Conservation (phyloP, 2,329 filamentous ascomycete genomes). For the Sarocladium strictum region DNA sequence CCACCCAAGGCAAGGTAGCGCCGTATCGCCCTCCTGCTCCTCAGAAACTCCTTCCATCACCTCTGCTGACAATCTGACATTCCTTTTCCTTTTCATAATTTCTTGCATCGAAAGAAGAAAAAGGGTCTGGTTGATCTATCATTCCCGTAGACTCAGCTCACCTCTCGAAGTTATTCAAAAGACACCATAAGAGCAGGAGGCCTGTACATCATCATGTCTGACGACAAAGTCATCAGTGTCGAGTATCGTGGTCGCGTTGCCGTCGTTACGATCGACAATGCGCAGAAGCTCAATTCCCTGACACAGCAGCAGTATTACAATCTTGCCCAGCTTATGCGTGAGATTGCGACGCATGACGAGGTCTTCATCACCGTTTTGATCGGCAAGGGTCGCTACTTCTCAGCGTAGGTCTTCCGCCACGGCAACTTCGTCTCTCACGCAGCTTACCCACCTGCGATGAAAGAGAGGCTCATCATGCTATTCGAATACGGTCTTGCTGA, state of each 20-base stretch:
- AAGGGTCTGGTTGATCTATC: neutral
- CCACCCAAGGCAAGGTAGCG: too few relatives aligned
- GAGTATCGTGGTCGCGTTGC: constrained; percentile 42
- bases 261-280: constrained; percentile 79
- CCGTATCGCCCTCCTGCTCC: neutral
- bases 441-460: too few relatives aligned
- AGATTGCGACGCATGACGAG: constrained; percentile 73
- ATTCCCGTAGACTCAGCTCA: neutral
- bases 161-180: too few relatives aligned
- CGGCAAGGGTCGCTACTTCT: constrained; percentile 79
- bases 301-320: constrained; percentile 68
- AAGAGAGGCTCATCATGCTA: too few relatives aligned
- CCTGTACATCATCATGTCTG: neutral
- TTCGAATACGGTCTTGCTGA: neutral
- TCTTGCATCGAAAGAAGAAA: too few relatives aligned
- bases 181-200: too few relatives aligned
- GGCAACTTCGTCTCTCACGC: neutral
- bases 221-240: constrained; percentile 24
- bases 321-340: constrained; percentile 65
- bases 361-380: constrained; percentile 81
- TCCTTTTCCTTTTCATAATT: too few relatives aligned
- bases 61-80: neutral
- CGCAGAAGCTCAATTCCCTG: constrained; percentile 83
- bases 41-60: neutral
- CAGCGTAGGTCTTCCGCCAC: constrained; percentile 59